A percentile compares a stretch with the other conserved stretches of the same genome.
phyloP scores from a whole-genome alignment of 768 basidiomycete species.

The Strobilomyces dryophilus region DNA sequence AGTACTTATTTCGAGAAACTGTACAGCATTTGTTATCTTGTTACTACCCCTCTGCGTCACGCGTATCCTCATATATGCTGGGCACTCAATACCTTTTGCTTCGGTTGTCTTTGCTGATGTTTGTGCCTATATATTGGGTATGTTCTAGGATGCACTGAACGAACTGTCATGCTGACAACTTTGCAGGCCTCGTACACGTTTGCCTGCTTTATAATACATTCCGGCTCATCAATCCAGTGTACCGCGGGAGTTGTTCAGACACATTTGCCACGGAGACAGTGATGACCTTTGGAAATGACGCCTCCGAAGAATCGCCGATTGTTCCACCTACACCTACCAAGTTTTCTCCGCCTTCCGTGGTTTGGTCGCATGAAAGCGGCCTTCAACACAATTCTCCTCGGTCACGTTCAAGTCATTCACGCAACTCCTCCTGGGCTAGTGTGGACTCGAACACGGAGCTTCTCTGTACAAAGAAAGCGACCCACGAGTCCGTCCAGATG shows the following conservation, averaged over 20 bases:
- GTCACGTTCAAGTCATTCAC: constrained; percentile 6
- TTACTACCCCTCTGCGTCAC: constrained; percentile 57
- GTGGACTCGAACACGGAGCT: constrained; percentile 17
- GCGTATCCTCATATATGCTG: constrained; percentile 45
- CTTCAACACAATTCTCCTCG: not conserved
- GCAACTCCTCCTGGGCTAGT: constrained; percentile 14
- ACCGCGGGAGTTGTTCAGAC: constrained; percentile 29
- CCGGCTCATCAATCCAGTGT: constrained; percentile 52
- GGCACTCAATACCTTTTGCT: constrained; percentile 43
- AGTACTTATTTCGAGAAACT: constrained; percentile 4
- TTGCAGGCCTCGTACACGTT: constrained; percentile 60
- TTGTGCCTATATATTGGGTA: constrained; percentile 54
- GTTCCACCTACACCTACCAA: constrained; percentile 1
- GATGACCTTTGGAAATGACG: constrained; percentile 23
- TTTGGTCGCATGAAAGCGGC: constrained; percentile 1
- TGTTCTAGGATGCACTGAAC: constrained; percentile 13
- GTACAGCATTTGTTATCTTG: constrained; percentile 53
- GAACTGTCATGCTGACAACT: not conserved
- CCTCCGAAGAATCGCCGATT: constrained; percentile 20
- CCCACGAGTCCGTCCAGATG: not conserved
- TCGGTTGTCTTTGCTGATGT: constrained; percentile 46
- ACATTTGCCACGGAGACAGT: constrained; percentile 9
- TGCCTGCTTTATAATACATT: constrained; percentile 66
- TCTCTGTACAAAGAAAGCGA: constrained; percentile 7
- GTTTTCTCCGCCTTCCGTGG: not conserved